Evolutionary conservation across 2,329 filamentous ascomycete species (phyloP), one percentile per base, ranked within the genome.

Genomic region (Microsporum ferrugineum): DNA sequence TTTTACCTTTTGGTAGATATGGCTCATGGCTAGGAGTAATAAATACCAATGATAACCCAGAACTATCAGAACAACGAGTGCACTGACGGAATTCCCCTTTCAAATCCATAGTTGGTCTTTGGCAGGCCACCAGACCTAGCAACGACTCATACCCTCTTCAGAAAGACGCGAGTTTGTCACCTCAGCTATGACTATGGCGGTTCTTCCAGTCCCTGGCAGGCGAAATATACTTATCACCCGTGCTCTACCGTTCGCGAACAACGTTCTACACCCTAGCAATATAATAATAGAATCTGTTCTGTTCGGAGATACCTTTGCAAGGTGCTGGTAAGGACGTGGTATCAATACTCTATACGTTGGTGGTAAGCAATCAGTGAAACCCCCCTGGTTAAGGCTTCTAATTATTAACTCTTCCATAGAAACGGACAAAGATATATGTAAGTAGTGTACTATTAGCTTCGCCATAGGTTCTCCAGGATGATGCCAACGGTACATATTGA

Each of bases 201-300:
- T 56, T 56, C 51, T 36, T 34, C 51, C 51, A 23, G 51, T 36
- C 27, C 51, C 51, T 56, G 51, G 29, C 31, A 33, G 33, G 51
- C 51, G 51, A 14, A 82, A 82, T 65, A 76, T 82, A 65, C 75
- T 82, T 62, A 80, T 82, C 66, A 82, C 80, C 8, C 80, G 77
- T 60, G 81, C 81, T 1, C 69, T 83, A 6, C 80, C 80, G 12
- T 82, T 82, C 63, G 80, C 82, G 62, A 82, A 82, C 72, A 82
- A 82, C 64, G 77, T 82, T 0, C 80, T 79, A 1, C 79, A 82
- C 65, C 68, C 82, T 58, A 80, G 78, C 58, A 79, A 79, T 66
- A 73, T 80, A 61, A 73, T 80, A 61, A 77, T 80, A 57, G 77
- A 77, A 27, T 74, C 69, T 7, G 79, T 82, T 1, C 74, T 82